phyloP scores from a whole-genome alignment of 2,329 filamentous ascomycete species.

The Beauveria pseudobassiana region DNA sequence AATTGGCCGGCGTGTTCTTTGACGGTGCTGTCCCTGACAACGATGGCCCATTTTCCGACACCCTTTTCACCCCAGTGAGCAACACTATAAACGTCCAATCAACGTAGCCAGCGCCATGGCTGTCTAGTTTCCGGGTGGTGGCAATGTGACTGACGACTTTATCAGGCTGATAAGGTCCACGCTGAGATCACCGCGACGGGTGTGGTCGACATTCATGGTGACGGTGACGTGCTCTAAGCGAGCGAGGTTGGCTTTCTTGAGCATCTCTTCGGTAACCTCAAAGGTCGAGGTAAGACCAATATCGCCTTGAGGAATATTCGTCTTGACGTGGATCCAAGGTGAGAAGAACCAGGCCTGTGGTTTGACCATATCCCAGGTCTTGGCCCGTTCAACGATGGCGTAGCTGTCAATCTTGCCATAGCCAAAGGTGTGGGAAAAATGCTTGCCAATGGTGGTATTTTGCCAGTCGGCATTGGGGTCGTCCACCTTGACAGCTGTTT shows the following conservation, averaged over 20 bases:
- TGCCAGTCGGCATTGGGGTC: constrained; percentile 68
- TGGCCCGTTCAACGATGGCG: constrained; percentile 75
- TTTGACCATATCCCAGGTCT: constrained; percentile 80
- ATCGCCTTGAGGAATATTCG: constrained; percentile 76
- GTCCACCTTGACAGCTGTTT: constrained; percentile 77
- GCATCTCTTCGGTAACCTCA: constrained; percentile 72
- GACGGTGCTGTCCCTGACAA: constrained; percentile 75
- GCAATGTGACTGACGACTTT: constrained; percentile 80
- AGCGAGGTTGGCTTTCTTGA: constrained; percentile 75
- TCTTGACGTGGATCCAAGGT: constrained; percentile 86
- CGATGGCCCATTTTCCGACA: constrained; percentile 81
- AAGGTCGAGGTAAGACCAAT: constrained; percentile 73
- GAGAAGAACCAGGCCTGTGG: constrained; percentile 93
- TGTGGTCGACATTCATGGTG: constrained; percentile 93
- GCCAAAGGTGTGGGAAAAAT: constrained; percentile 90
- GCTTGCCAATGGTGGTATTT: constrained; percentile 68
- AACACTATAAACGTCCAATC: constrained; percentile 99
- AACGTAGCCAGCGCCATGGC: constrained; percentile 61
- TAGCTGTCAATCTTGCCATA: constrained; percentile 94
- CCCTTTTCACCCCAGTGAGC: constrained; percentile 92
- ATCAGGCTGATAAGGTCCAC: constrained; percentile 79
- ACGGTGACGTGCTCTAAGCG: constrained; percentile 91
- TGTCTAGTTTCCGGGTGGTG: constrained; percentile 63
- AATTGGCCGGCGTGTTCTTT: constrained; percentile 75
- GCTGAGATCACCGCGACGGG: constrained; percentile 80